Conservation (phyloP, 306 rosid species). For the Oemleria cerasiformis region DNA sequence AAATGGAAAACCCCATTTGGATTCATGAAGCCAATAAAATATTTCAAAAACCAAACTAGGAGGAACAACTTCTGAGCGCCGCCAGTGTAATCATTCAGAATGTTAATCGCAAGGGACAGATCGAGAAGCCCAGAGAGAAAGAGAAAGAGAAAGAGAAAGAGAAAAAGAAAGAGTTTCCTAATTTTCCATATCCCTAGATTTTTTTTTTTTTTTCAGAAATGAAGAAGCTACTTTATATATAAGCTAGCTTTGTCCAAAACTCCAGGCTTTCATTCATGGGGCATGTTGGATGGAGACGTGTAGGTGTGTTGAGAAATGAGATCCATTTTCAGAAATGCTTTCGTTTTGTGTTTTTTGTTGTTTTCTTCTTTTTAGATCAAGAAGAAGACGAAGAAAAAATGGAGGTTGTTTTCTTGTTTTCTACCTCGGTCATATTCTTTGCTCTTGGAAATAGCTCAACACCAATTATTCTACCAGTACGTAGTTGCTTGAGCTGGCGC, state of each 20-base stretch:
- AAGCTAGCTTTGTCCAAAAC: neutral
- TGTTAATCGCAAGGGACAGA: slow-evolving; percentile 42
- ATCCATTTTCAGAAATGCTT: slow-evolving; percentile 7
- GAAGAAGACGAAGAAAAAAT: neutral
- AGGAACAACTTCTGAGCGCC: slow-evolving; percentile 88
- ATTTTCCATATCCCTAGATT: slow-evolving; percentile 43
- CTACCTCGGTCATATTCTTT: slow-evolving; percentile 39
- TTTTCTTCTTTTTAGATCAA: neutral
- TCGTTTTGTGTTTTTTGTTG: neutral
- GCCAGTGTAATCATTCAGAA: slow-evolving; percentile 80
- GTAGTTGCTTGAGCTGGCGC: slow-evolving; percentile 37
- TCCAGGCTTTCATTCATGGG: neutral
- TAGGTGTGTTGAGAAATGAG: slow-evolving; percentile 16
- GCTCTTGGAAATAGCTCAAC: slow-evolving; percentile 39
- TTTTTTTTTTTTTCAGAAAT: neutral
- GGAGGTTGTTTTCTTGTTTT: slow-evolving; percentile 19
- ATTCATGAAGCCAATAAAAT: slow-evolving; percentile 7
- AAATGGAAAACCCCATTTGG: slow-evolving; percentile 5
- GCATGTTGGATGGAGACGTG: slow-evolving; percentile 44
- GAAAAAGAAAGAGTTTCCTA: neutral
- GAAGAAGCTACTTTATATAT: neutral
- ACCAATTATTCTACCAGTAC: slow-evolving; percentile 26
- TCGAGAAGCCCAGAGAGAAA: neutral
- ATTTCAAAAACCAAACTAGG: slow-evolving; percentile 37
- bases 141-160: slow-evolving; percentile 3